Conservation (phyloP, 2,329 filamentous ascomycete species). For the Fusarium buxicola region DNA sequence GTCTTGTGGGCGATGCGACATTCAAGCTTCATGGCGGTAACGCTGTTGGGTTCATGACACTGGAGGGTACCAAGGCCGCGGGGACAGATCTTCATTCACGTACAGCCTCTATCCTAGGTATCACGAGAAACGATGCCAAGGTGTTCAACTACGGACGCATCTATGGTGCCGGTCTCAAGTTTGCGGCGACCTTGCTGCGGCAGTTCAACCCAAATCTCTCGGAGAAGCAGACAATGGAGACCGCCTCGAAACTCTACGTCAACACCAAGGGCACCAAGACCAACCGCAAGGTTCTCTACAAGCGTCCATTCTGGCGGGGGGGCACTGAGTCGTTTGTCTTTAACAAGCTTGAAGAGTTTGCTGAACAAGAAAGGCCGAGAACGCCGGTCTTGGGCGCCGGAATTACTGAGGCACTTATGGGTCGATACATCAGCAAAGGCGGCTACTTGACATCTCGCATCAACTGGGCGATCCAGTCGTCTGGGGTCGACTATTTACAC, state of each 20-base stretch:
- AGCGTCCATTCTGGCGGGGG: slow-evolving; percentile 90
- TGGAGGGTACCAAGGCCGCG: slow-evolving; percentile 93
- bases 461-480: slow-evolving; percentile 99
- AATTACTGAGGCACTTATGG: slow-evolving; percentile 95
- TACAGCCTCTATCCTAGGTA: slow-evolving; percentile 90
- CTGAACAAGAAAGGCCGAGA: slow-evolving; percentile 89
- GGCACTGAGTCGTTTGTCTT: slow-evolving; percentile 98
- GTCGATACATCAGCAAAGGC: slow-evolving; percentile 86
- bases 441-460: slow-evolving; percentile 96
- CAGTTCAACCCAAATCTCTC: slow-evolving; percentile 92
- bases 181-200: slow-evolving; percentile 87
- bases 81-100: slow-evolving; percentile 96
- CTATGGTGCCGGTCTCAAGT: slow-evolving; percentile 96
- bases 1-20: slow-evolving; percentile 90
- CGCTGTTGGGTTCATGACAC: slow-evolving; percentile 98
- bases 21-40: slow-evolving; percentile 97
- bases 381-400: slow-evolving; percentile 94
- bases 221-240: slow-evolving; percentile 80
- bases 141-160: slow-evolving; percentile 99
- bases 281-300: slow-evolving; percentile 75
- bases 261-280: slow-evolving; percentile 93
- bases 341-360: slow-evolving; percentile 97
- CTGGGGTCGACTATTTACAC: slow-evolving; percentile 96
- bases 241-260: slow-evolving; percentile 83
- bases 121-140: slow-evolving; percentile 94